Evolutionary conservation across 164 flowering plant species (phyloP).

Genomic region (grape (Vitis vinifera)): DNA sequence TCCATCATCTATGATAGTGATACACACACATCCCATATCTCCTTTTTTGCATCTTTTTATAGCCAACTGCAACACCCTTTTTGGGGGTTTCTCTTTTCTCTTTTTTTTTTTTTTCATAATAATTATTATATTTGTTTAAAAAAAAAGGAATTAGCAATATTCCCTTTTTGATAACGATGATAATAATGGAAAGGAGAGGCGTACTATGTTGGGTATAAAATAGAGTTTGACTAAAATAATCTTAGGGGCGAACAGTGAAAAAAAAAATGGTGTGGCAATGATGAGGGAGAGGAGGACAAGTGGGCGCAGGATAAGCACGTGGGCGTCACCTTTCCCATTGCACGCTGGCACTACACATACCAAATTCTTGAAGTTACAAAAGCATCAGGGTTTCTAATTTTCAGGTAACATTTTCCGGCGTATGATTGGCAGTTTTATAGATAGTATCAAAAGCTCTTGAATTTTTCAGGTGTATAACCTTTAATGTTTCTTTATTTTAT

Average conservation of each 20-base stretch:
- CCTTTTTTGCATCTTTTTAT: slow-evolving; percentile 6
- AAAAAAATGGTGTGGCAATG: slow-evolving; percentile 33
- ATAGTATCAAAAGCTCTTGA: slow-evolving; percentile 10
- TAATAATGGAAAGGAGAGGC: slow-evolving; percentile 13
- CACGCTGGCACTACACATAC: slow-evolving; percentile 31
- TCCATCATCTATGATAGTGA: slow-evolving; percentile 23
- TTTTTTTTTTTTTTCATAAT: background rate
- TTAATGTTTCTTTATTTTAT: background rate
- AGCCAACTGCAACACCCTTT: background rate
- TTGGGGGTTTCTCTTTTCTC: background rate
- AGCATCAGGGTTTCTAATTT: background rate
- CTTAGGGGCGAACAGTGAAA: background rate
- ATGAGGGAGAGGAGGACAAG: slow-evolving; percentile 39
- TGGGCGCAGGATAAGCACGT: slow-evolving; percentile 73
- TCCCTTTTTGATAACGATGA: background rate
- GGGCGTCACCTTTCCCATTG: slow-evolving; percentile 45
- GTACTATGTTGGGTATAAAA: slow-evolving; percentile 31
- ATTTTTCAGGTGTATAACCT: slow-evolving; percentile 4
- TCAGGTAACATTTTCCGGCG: slow-evolving; percentile 14
- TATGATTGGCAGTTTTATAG: slow-evolving; percentile 27
- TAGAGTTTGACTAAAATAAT: slow-evolving; percentile 38
- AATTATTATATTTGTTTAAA: background rate
- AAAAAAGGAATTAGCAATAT: background rate
- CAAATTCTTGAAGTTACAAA: slow-evolving; percentile 13
- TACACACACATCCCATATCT: slow-evolving; percentile 19